Percentiles rank a stretch among this genome's conserved stretches.
Evolutionary conservation across 768 basidiomycete species (phyloP).

Genomic region (Boletellus emodensis): DNA sequence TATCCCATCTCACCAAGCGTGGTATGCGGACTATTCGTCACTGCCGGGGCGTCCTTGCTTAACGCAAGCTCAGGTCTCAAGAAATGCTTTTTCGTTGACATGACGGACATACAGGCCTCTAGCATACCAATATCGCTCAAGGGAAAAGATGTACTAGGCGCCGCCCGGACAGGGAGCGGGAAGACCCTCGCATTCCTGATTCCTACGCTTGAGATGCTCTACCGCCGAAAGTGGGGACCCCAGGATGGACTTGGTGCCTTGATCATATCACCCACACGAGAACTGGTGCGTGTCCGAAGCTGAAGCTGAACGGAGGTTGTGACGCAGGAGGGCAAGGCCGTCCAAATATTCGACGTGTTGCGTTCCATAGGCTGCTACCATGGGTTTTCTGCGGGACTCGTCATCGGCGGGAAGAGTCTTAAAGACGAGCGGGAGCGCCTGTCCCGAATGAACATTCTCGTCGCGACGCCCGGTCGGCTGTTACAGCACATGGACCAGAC

Average conservation of each 20-base stretch:
- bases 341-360: slow-evolving; percentile 96
- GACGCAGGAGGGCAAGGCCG: slow-evolving; percentile 52
- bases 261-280: slow-evolving; percentile 91
- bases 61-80: slow-evolving; percentile 59
- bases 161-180: slow-evolving; percentile 68
- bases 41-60: not conserved
- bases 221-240: slow-evolving; percentile 66
- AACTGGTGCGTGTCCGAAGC: slow-evolving; percentile 56
- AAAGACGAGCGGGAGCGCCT: slow-evolving; percentile 90
- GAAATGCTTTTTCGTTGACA: slow-evolving; percentile 78
- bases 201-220: slow-evolving; percentile 61
- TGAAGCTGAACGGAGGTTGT: not conserved
- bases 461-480: slow-evolving; percentile 92
- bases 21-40: slow-evolving; percentile 37
- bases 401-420: slow-evolving; percentile 94
- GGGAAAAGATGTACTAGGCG: slow-evolving; percentile 63
- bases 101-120: slow-evolving; percentile 75
- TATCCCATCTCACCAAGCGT: slow-evolving; percentile 72
- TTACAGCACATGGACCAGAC: slow-evolving; percentile 99
- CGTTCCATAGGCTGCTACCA: slow-evolving; percentile 92
- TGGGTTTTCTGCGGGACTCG: slow-evolving; percentile 87
- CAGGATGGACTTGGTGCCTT: slow-evolving; percentile 80
- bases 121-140: slow-evolving; percentile 59
- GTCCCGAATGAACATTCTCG: slow-evolving; percentile 95
- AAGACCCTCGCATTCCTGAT: slow-evolving; percentile 74